Base-by-base conservation (phyloP, 257 asterid genomes). In the Euphrasia confusa region DNA sequence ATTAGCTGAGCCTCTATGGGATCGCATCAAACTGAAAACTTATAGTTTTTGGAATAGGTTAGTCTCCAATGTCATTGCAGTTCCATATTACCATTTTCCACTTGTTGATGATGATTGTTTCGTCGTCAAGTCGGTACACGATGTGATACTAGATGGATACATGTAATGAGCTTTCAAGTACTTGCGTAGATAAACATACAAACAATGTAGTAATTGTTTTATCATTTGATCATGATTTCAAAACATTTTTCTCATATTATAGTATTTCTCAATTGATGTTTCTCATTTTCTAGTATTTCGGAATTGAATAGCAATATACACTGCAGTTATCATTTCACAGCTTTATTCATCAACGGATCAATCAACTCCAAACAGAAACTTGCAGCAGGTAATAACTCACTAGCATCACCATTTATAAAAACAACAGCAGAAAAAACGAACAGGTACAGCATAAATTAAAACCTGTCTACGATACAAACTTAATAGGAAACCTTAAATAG, bases 21-120 rank as follows among this genome's bases (percentile, higher is more conserved):
- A 24, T 72, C n/a, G 10, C 63, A 47, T 68, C 69, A 39, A 60
- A 69, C 61, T 27, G 70, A 58, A 40, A 47, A 58, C 58, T 4
- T 2, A 18, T 56, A 49, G 55, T 49, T 44, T 44, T 44, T 44
- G 49, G 49, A 10, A 44, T 10, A 7, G 49, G 15, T 44, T 44
- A 10, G 13, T 44, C 49, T 10, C 49, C 49, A 2, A 13, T 10
- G 49, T 44, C 49, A 11, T 44, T 44, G 49, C 15, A 44, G 49
- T 44, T 44, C 49, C 13, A 44, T 2, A 10, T 44, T 44, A 44
- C 15, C 4, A 10, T 44, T 10, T 14, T 44, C 15, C 49, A 13
- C 49, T 44, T 44, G 49, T 11, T 44, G 49, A 44, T 44, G 49
- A 11, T 44, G 5, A 44, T 44, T 14, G 1, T 7, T 7, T 7